Evolutionary conservation across 2,329 filamentous ascomycete species (phyloP).

Genomic region (Emmonsiellopsis sp.): DNA sequence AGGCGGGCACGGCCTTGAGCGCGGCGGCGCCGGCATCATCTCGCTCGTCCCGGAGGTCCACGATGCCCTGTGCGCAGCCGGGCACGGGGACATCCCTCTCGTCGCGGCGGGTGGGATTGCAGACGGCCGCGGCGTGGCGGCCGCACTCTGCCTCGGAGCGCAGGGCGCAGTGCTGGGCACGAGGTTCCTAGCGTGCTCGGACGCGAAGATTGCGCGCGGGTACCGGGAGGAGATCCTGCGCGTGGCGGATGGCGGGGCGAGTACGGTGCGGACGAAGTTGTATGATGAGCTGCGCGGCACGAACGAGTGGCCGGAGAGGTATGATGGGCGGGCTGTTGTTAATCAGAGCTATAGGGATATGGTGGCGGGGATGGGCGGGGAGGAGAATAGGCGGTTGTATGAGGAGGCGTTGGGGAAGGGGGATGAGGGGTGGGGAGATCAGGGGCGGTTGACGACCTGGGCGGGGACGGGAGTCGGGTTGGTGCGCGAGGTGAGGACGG

Average conservation of each 20-base stretch:
- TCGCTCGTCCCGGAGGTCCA: constrained; percentile 42
- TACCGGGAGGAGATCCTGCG: constrained; percentile 42
- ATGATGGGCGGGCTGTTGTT: constrained; percentile 49
- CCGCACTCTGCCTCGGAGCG: constrained; percentile 43
- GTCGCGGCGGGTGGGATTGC: constrained; percentile 46
- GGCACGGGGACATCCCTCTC: constrained; percentile 30
- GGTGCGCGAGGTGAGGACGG: constrained; percentile 41
- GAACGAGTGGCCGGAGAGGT: constrained; percentile 47
- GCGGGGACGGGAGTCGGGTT: constrained; percentile 54
- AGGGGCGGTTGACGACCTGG: constrained; percentile 52
- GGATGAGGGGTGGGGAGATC: constrained; percentile 43
- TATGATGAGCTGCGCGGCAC: constrained; percentile 49
- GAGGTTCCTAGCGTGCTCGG: constrained; percentile 47
- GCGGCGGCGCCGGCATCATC: constrained; percentile 35
- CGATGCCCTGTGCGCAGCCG: constrained; percentile 27
- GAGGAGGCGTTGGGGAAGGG: constrained; percentile 40
- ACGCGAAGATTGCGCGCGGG: constrained; percentile 40
- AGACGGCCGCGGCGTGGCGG: constrained; percentile 43
- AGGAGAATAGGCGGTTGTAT: constrained; percentile 35
- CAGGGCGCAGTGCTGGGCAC: constrained; percentile 53
- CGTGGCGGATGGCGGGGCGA: constrained; percentile 42
- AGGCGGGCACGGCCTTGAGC: constrained; percentile 43
- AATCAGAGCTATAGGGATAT: constrained; percentile 45
- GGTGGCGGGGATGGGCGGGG: constrained; percentile 27
- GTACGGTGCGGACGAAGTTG: constrained; percentile 41